Conservation (phyloP, 2,329 filamentous ascomycete genomes). For the Sclerotinia minor region DNA sequence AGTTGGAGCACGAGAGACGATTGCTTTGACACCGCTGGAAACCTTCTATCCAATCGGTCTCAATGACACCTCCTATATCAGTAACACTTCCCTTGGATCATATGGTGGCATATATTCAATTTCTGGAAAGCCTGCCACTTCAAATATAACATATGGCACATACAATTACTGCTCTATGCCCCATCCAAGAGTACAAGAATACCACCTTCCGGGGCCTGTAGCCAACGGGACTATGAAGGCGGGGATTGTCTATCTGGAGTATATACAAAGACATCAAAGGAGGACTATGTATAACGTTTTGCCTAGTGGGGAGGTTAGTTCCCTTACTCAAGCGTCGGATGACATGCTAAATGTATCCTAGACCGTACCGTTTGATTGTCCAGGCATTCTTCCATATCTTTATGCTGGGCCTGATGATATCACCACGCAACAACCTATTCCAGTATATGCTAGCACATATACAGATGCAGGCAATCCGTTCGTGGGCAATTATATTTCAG, state of each 20-base stretch:
- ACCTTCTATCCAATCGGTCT: conserved; percentile 44
- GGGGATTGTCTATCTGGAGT: conserved; percentile 44
- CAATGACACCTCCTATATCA: conserved; percentile 44
- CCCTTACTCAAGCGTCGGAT: background rate
- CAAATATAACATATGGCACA: conserved; percentile 36
- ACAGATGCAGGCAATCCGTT: conserved; percentile 44
- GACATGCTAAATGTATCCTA: conserved; percentile 24
- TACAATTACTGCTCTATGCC: conserved; percentile 47
- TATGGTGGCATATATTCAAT: conserved; percentile 45
- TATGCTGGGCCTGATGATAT: conserved; percentile 38
- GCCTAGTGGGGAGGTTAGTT: conserved; percentile 43
- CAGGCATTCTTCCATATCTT: conserved; percentile 43
- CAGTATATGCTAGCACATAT: conserved; percentile 44
- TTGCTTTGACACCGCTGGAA: conserved; percentile 27
- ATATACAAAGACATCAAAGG: conserved; percentile 45
- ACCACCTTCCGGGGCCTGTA: conserved; percentile 40
- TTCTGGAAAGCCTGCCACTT: conserved; percentile 29
- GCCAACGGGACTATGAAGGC: conserved; percentile 37
- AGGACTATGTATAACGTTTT: conserved; percentile 45
- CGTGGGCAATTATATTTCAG: conserved; percentile 39
- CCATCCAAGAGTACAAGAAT: conserved; percentile 43
- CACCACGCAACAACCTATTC: conserved; percentile 34
- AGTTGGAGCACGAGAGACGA: background rate
- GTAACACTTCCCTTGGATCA: conserved; percentile 42
- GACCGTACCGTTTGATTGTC: conserved; percentile 45